phyloP scores from a whole-genome alignment of 176 grass and related monocot genomes.

The Avena insularis region DNA sequence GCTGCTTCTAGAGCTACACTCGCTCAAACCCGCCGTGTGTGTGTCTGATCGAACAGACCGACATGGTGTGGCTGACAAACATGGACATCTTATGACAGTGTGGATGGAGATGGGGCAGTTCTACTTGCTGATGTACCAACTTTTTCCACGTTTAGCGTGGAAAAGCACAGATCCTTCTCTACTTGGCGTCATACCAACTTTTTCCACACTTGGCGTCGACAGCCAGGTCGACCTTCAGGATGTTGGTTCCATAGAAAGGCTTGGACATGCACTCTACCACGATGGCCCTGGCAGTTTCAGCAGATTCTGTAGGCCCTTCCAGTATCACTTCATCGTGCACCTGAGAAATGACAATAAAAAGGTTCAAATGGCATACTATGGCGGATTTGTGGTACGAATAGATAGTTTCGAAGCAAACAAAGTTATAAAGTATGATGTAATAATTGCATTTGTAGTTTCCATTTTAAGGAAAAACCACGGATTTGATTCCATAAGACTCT shows the following conservation, averaged over 20 bases:
- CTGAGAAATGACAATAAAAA: slow-evolving; percentile 37
- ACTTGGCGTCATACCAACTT: slow-evolving; percentile 92
- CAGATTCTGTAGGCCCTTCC: slow-evolving; percentile 78
- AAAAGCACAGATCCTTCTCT: not conserved
- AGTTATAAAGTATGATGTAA: not conserved
- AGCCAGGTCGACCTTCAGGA: slow-evolving; percentile 71
- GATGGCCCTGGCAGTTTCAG: slow-evolving; percentile 66
- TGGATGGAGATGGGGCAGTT: not conserved
- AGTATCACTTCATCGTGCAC: slow-evolving; percentile 91
- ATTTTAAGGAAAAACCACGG: not conserved
- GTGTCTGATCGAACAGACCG: not conserved
- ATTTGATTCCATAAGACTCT: not conserved
- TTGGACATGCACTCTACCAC: slow-evolving; percentile 93
- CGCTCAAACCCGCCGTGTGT: not conserved
- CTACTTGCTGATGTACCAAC: not conserved
- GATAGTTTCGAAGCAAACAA: not conserved
- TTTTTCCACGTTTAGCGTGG: not conserved
- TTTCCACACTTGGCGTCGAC: slow-evolving; percentile 88
- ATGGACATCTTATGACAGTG: not conserved
- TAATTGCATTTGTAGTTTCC: not conserved
- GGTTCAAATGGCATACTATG: not conserved
- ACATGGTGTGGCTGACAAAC: not conserved
- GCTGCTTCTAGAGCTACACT: not conserved
- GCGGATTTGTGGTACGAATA: not conserved
- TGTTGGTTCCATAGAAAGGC: slow-evolving; percentile 76